Evolutionary conservation across 2,329 filamentous ascomycete species (phyloP).

Genomic region (Alternaria postmessia): DNA sequence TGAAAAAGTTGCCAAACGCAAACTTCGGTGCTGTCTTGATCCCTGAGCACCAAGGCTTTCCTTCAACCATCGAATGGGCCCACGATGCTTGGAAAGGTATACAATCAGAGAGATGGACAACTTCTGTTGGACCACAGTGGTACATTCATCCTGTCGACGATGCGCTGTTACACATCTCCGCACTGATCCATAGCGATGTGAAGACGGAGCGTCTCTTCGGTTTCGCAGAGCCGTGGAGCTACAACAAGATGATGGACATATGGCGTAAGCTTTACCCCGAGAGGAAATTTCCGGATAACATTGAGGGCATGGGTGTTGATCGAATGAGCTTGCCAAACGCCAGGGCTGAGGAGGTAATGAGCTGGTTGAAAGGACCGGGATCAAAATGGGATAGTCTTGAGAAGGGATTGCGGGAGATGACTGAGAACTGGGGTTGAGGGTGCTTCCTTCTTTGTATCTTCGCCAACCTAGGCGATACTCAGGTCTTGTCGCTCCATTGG

Average conservation of each 20-base stretch:
- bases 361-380: slow-evolving; percentile 37
- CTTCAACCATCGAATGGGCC: slow-evolving; percentile 39
- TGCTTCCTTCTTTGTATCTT: neutral
- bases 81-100: slow-evolving; percentile 33
- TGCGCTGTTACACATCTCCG: slow-evolving; percentile 63
- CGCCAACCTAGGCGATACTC: neutral
- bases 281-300: slow-evolving; percentile 42
- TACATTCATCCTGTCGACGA: slow-evolving; percentile 35
- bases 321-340: slow-evolving; percentile 26
- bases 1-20: slow-evolving; percentile 40
- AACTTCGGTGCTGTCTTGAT: slow-evolving; percentile 50
- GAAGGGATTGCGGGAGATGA: slow-evolving; percentile 28
- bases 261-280: slow-evolving; percentile 53
- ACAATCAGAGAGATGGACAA: slow-evolving; percentile 44
- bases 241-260: slow-evolving; percentile 54
- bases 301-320: slow-evolving; percentile 29
- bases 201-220: slow-evolving; percentile 63
- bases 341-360: slow-evolving; percentile 38
- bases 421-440: slow-evolving; percentile 14
- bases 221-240: slow-evolving; percentile 59
- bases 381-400: slow-evolving; percentile 41
- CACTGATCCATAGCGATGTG: slow-evolving; percentile 57
- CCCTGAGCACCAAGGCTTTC: slow-evolving; percentile 44
- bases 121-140: slow-evolving; percentile 23
- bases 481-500: neutral